Percentiles rank a stretch among this genome's conserved stretches.
These are phyloP conservation scores for Rhizopogon vesiculosus DNA, from an alignment of 768 basidiomycete species.

Conservation along the genomic window DNA sequence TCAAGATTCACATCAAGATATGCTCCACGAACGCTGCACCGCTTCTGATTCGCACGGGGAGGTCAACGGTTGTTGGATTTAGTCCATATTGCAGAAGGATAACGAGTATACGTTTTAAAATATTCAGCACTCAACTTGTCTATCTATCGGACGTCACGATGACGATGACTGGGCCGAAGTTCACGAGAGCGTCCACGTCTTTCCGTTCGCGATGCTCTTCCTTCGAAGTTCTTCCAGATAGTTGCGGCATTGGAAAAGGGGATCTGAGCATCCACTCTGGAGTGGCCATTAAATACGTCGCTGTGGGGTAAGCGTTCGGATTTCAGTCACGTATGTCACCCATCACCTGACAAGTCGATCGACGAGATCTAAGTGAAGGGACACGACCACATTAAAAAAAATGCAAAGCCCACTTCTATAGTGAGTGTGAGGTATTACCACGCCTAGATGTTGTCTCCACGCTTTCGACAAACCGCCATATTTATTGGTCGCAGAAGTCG, in stretches of 20 bases:
- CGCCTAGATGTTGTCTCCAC: slow-evolving; percentile 56
- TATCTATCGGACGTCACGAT: no score
- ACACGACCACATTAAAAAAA: slow-evolving; percentile 50
- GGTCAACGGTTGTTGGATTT: slow-evolving; percentile 76
- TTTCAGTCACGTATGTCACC: background rate
- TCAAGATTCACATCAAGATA: slow-evolving; percentile 61
- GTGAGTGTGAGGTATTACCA: slow-evolving; percentile 77
- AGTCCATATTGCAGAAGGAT: slow-evolving; percentile 54
- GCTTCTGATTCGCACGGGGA: slow-evolving; percentile 73
- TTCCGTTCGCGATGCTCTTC: slow-evolving; percentile 73
- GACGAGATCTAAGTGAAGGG: slow-evolving; percentile 75
- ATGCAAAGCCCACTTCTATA: slow-evolving; percentile 88
- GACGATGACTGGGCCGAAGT: slow-evolving; percentile 60
- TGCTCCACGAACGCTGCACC: slow-evolving; percentile 49
- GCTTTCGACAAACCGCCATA: slow-evolving; percentile 37
- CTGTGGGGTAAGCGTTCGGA: slow-evolving; percentile 56
- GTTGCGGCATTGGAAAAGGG: slow-evolving; percentile 55
- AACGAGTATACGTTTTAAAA: slow-evolving; percentile 83
- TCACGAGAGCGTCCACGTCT: slow-evolving; percentile 57
- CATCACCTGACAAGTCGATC: background rate
- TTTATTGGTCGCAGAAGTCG: slow-evolving; percentile 53
- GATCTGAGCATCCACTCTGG: slow-evolving; percentile 49
- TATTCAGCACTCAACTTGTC: slow-evolving; percentile 36
- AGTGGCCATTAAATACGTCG: slow-evolving; percentile 71
- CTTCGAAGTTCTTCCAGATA: slow-evolving; percentile 36